Evolutionary conservation across 352 stramenopile species (phyloP), one percentile per base, ranked within the genome.

Genomic region (Thraustotheca clavata): DNA sequence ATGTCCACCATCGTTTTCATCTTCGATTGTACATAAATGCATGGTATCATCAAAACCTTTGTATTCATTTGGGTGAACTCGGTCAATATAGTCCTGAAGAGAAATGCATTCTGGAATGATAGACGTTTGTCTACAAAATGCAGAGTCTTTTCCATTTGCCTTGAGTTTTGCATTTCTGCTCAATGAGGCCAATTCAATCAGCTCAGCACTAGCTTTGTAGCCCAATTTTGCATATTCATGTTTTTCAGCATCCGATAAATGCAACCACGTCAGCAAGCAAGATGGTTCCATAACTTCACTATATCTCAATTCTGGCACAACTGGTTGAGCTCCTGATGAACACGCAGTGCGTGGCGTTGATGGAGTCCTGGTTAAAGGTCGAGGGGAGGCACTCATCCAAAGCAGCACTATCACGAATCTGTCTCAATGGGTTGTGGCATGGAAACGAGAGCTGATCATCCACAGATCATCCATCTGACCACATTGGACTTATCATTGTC

Each of bases 11-110:
- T 62, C 54, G 54, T 49, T 26, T 40, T 20, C 16, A 26, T 41
- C 33, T n/a, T 65, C 35, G n/a, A 54, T 38, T 8, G 57, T 43
- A 46, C 38, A 65, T 22, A 65, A 14, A 27, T 43, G 46, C 38
- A 43, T 32, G 12, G 57, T 54, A 6, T 40, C 27, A 32, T 65
- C 35, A 33, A 65, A 43, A 4, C 35, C 38, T 29, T 65, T 41
- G 18, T 57, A 65, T 18, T 16, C 38, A 14, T 34, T 35, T 33
- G 57, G 41, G 41, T 65, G 57, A 3, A 65, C 39, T n/a, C 47
- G 57, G 9, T 24, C 35, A n/a, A 35, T 22, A 46, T 65, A 65
- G 18, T 9, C 40, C 9, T 65, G 12, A 16, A 65, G 20, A 16
- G 57, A 55, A n/a, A 35, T 14, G 16, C 32, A 22, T 8, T 24